phyloP scores from a whole-genome alignment of 2,329 filamentous ascomycete genomes.

The Aspergillus sp. region DNA sequence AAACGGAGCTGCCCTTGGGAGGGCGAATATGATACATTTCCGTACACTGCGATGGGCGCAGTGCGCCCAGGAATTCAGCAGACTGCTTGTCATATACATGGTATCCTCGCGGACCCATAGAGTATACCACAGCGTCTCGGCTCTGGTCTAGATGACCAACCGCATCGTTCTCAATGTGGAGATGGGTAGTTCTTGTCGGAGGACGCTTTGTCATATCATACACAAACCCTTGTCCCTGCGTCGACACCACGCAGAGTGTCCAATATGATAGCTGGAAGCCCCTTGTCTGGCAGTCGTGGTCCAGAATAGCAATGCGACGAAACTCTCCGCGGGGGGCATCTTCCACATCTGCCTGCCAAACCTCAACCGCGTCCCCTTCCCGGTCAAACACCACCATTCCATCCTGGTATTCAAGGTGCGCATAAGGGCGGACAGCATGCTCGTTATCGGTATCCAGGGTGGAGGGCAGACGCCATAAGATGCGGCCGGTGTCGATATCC shows the following conservation, averaged over 20 bases:
- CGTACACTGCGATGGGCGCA: constrained; percentile 36
- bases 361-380: constrained; percentile 45
- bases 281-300: constrained; percentile 45
- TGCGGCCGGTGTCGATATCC: constrained; percentile 46
- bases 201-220: constrained; percentile 43
- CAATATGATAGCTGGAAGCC: constrained; percentile 47
- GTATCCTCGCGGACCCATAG: constrained; percentile 44
- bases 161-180: constrained; percentile 43
- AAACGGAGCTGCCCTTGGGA: constrained; percentile 21
- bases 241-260: constrained; percentile 49
- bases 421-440: constrained; percentile 42
- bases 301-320: constrained; percentile 39
- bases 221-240: constrained; percentile 45
- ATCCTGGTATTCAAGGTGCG: constrained; percentile 50
- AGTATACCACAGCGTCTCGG: constrained; percentile 44
- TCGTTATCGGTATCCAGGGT: constrained; percentile 21
- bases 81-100: constrained; percentile 43
- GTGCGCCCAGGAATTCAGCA: constrained; percentile 38
- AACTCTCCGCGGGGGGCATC: constrained; percentile 40
- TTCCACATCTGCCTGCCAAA: constrained; percentile 44
- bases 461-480: constrained; percentile 40
- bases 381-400: constrained; percentile 48
- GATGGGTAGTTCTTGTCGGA: constrained; percentile 32
- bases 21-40: constrained; percentile 36
- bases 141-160: constrained; percentile 49